Base-by-base conservation (phyloP, 2,329 filamentous ascomycete genomes). In the Dendrostoma leiphaemia region DNA sequence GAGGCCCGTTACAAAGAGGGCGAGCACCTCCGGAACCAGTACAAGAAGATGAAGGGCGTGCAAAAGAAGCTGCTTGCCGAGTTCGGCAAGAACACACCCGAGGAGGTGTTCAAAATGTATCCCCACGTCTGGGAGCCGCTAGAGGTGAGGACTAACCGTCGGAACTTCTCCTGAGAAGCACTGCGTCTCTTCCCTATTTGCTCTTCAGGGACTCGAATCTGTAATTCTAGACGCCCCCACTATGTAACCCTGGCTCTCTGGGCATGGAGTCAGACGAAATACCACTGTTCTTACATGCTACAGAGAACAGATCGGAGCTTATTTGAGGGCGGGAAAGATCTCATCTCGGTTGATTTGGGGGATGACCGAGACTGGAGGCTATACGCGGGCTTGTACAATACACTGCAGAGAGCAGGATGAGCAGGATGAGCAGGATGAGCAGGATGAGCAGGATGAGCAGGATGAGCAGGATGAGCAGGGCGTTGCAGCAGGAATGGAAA, bases 41-140 rank as follows among this genome's bases (percentile, higher is more conserved):
- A 26, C 28, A 23, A 47, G 23, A 3, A 2, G 2, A 21, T 48
- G 17, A 10, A 28, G 26, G 32, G 23, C 13, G 17, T 35, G 6
- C 55, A 52, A 44, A 15, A 23, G 19, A 31, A 41, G 5, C 28
- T 58, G 24, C 35, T 58, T 8, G 49, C 10, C 8, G 15, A 41
- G 45, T 37, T 58, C n/a, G 53, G 53, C 26, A 56, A 53, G 48
- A 12, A 51, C 1, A 53, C 32, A 15, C 37, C 56, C 3, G 38
- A 50, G 24, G 53, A 58, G 31, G 56, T 58, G 23, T 58, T 58
- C 24, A 41, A 48, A 9, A 55, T 51, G 53, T 56, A 40, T 10
- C 53, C 49, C 3, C 19, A 53, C 23, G 24, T 58, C 13, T 56
- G 52, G 55, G 38, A 51, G 26, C 28, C 43, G 5, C 31, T 51